These are phyloP conservation scores for Glomus cerebriforme DNA, from an alignment of 192 early-diverging fungal species.

Conservation along the genomic window DNA sequence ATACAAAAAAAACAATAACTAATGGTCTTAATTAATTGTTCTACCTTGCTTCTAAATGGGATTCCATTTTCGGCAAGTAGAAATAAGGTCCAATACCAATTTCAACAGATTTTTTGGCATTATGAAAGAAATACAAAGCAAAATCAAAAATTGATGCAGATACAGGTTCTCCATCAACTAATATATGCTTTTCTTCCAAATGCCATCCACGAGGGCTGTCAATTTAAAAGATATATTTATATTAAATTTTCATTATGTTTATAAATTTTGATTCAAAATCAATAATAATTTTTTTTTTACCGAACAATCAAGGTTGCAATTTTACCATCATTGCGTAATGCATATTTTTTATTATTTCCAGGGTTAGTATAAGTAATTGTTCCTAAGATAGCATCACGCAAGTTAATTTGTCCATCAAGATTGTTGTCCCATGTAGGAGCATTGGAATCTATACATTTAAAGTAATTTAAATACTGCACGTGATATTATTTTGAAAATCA, in stretches of 20 bases:
- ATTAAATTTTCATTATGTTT: no score
- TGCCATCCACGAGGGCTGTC: constrained; percentile 96
- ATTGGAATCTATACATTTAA: constrained; percentile 83
- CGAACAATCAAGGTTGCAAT: constrained; percentile 89
- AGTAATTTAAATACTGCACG: no score
- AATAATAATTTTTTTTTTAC: no score
- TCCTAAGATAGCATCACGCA: constrained; percentile 90
- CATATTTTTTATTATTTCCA: constrained; percentile 91
- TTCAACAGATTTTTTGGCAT: constrained; percentile 79
- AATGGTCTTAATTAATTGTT: neutral
- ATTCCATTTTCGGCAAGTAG: constrained; percentile 99
- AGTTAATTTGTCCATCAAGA: constrained; percentile 87
- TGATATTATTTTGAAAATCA: neutral
- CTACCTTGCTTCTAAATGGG: constrained; percentile 83
- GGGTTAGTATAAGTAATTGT: constrained; percentile 82
- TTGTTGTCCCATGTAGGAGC: constrained; percentile 96
- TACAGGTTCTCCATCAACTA: constrained; percentile 87
- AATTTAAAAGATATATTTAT: neutral
- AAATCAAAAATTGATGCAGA: constrained; percentile 99
- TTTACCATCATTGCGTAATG: constrained; percentile 86
- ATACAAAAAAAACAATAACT: neutral
- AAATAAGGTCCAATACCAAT: constrained; percentile 96
- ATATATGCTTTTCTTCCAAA: constrained; percentile 94
- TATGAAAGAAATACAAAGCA: constrained; percentile 99
- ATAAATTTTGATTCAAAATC: no score